These are phyloP conservation scores for Colletotrichum tabaci DNA, from an alignment of 2,329 filamentous ascomycete genomes.

Conservation along the genomic window DNA sequence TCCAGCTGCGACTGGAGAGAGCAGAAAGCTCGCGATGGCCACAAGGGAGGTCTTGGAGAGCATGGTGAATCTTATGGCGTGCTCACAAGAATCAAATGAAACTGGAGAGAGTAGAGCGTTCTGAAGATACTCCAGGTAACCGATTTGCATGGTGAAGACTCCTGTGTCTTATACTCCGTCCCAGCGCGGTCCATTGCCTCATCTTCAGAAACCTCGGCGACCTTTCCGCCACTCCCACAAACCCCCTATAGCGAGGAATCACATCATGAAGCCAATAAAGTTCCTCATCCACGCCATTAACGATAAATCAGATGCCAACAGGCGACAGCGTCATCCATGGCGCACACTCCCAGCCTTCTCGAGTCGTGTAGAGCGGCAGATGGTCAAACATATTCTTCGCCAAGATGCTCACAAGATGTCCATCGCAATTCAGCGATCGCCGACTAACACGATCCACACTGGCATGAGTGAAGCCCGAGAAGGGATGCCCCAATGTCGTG, in stretches of 20 bases:
- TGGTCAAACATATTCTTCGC: neutral
- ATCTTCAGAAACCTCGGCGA: too few species aligned
- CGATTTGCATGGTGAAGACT: neutral
- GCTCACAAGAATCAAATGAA: neutral
- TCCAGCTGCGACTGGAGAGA: neutral
- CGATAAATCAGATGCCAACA: neutral
- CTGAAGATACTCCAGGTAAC: neutral
- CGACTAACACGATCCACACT: neutral
- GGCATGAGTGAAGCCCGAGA: neutral
- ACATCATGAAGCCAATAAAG: conserved; percentile 17
- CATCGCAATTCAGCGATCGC: neutral
- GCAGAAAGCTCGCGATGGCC: conserved; percentile 17
- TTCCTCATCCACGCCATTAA: neutral
- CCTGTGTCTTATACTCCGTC: conserved; percentile 11
- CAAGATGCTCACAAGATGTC: neutral
- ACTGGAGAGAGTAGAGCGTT: neutral
- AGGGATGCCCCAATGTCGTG: neutral
- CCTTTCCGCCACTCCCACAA: neutral
- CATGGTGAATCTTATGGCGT: neutral
- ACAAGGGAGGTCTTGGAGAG: neutral
- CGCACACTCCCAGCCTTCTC: neutral
- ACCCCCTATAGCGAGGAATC: conserved; percentile 3
- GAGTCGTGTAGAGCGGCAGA: neutral
- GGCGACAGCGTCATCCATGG: neutral
- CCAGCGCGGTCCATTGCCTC: neutral